Evolutionary conservation across 2,329 filamentous ascomycete genomes (phyloP), one percentile per base, ranked within the genome.

Genomic region (Pezicula rhizophila): DNA sequence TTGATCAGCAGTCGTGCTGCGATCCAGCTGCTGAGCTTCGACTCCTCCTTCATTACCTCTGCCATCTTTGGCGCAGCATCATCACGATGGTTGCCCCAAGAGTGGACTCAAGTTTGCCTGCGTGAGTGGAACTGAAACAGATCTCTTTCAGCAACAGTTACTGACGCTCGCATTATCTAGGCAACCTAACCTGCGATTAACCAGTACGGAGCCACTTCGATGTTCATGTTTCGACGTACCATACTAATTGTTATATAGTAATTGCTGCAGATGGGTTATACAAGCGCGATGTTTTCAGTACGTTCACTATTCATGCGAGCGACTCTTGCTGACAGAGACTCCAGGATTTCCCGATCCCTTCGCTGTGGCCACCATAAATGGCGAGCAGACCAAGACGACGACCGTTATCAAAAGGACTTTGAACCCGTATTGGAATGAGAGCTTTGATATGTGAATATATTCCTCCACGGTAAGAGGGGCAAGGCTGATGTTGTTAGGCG

Each of bases 391-490:
- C 50, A 89, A 91, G 71, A 97, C 93, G n/a, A 99, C 93, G 10
- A 85, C 85, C 34, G 93, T 97, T 59, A 95, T 93, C 69, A 97
- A 96, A 73, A 87, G 93, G 72, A 97, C 93, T 10, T 75, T 99
- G 69, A 97, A 96, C 69, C 93, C 93, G n/a, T 99, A 99, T 69
- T 99, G 93, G 93, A 99, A 99, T 70, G 93, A 99, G 75, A 90
- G 84, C 66, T 99, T 99, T 74, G 93, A 99, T 70, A 86, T 99
- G 93, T 97, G 47, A 59, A 52, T 53, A 55, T 57, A 18, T 5
- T 18, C 18, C 37, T 17, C n/a, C 6, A 10, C 18, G 10, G 45
- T 31, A 38, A 20, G 37, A 43, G 23, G 35, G 44, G 41, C 37
- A 45, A 47, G 45, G 43, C 58, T 60, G 57, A 56, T 59, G 49